A percentile compares a stretch with the other conserved stretches of the same genome.
Conservation (phyloP, 306 rosid species). For the Cucumis sativus region Cucumber_9930_V3 NC_026656.2:21484501-21485000, state of each 20-base stretch:
- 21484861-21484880: not conserved
- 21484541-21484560: not conserved
- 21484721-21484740: not conserved
- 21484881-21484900: not conserved
- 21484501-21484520: not conserved
- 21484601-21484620: not conserved
- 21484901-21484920: not conserved
- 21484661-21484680: not conserved
- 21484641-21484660: not conserved
- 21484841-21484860: not conserved
- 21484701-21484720: not conserved
- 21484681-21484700: not conserved
- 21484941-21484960: not conserved
- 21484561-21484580: not conserved
- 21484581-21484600: not conserved
- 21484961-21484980: not conserved
- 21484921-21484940: not conserved
- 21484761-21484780: not conserved
- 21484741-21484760: not conserved
- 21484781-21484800: not conserved
- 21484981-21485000: not conserved
- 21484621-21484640: no score
- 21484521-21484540: not conserved
- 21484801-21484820: not conserved
- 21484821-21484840: not conserved